phyloP scores from a whole-genome alignment of 257 asterid genomes.

The Cinchona pubescens region DNA sequence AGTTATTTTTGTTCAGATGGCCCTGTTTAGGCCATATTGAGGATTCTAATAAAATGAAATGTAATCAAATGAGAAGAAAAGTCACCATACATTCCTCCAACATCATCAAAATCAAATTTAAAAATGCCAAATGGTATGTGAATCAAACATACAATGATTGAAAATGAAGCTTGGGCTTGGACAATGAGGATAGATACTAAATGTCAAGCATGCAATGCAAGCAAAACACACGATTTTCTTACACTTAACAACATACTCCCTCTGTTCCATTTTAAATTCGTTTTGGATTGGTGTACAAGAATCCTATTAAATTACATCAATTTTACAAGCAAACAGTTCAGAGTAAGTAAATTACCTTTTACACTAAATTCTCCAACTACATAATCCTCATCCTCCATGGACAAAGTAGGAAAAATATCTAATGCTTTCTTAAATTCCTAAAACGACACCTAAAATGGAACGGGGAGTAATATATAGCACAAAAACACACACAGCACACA shows the following conservation, averaged over 20 bases:
- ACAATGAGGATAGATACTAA: neutral
- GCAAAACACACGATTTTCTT: neutral
- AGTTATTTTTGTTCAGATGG: slow-evolving; percentile 12
- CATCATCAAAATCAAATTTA: neutral
- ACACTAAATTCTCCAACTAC: no score
- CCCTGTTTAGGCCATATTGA: slow-evolving; percentile 14
- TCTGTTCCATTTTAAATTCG: no score
- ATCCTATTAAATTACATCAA: no score
- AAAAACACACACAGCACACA: neutral
- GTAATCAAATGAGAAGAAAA: slow-evolving; percentile 4
- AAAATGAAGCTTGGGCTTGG: neutral
- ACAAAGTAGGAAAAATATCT: no score
- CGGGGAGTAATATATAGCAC: no score
- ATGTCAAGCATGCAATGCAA: neutral
- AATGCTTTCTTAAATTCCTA: no score
- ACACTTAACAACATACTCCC: neutral
- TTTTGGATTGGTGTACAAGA: no score
- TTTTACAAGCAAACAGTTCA: no score
- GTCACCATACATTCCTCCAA: neutral
- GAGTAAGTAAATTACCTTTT: no score
- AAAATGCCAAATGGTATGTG: neutral
- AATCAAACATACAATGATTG: neutral
- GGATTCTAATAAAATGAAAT: slow-evolving; percentile 5
- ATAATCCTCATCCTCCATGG: no score
- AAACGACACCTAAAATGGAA: no score